Evolutionary conservation across 2,329 filamentous ascomycete species (phyloP).

Genomic region (Rutstroemia sp.): DNA sequence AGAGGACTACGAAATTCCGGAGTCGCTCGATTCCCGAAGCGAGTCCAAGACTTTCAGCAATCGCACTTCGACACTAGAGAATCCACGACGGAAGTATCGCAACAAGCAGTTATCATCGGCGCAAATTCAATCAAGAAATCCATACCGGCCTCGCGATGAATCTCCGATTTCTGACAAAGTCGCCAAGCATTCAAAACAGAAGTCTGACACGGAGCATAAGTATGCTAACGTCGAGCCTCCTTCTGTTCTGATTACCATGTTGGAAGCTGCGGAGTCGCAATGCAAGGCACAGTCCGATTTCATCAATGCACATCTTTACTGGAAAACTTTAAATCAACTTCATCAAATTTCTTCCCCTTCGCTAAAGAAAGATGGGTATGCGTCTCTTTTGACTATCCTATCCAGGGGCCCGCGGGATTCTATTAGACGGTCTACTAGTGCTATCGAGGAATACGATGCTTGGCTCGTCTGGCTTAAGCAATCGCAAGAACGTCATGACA

Average conservation of each 20-base stretch:
- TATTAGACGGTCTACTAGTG: constrained; percentile 60
- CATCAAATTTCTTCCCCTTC: constrained; percentile 53
- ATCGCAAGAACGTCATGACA: constrained; percentile 71
- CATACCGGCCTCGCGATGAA: constrained; percentile 37
- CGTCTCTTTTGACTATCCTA: constrained; percentile 67
- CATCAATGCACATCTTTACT: constrained; percentile 76
- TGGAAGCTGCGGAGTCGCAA: constrained; percentile 68
- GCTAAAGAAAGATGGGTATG: constrained; percentile 60
- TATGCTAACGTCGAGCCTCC: constrained; percentile 37
- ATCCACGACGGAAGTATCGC: constrained; percentile 48
- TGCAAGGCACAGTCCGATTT: constrained; percentile 77
- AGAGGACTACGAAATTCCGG: constrained; percentile 73
- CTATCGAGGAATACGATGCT: constrained; percentile 71
- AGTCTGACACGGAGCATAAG: constrained; percentile 24
- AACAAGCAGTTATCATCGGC: constrained; percentile 44
- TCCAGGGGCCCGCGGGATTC: constrained; percentile 63
- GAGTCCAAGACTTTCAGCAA: constrained; percentile 63
- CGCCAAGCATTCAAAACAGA: constrained; percentile 13
- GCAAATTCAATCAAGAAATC: constrained; percentile 50
- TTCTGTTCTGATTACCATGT: constrained; percentile 60
- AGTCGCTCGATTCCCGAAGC: constrained; percentile 52
- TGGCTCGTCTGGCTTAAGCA: constrained; percentile 81
- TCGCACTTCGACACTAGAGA: constrained; percentile 45
- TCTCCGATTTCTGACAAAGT: constrained; percentile 14
- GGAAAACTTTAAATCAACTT: constrained; percentile 72